Conservation (phyloP, 257 asterid genomes). For the Solanum clarkiae region DNA sequence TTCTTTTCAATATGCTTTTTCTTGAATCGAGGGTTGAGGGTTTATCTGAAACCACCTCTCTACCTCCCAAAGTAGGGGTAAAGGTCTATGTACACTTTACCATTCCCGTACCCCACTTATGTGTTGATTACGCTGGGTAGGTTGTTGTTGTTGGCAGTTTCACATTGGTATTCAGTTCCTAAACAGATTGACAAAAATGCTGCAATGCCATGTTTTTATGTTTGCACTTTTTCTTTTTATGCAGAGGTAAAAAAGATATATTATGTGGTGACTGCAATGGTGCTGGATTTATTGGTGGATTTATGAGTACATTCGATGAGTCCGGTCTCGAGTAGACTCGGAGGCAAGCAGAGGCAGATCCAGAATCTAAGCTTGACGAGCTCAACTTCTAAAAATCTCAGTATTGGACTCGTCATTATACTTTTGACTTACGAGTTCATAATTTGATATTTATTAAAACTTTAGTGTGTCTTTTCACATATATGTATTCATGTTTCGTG, state of each 20-base stretch:
- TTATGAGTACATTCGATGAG: constrained; percentile 58
- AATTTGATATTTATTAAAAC: background rate
- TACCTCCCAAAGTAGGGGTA: no score
- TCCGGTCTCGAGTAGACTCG: background rate
- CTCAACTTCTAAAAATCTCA: background rate
- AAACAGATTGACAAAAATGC: background rate
- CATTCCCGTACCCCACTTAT: no score
- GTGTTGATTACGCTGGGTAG: no score
- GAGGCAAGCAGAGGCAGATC: background rate
- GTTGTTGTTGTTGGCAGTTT: no score
- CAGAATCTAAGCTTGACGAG: background rate
- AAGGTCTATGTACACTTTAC: no score
- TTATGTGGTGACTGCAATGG: constrained; percentile 90
- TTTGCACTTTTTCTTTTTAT: background rate
- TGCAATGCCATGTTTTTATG: background rate
- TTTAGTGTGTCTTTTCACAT: background rate
- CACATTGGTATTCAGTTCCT: background rate
- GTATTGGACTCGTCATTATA: background rate
- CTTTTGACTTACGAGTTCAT: background rate
- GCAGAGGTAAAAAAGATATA: constrained; percentile 69
- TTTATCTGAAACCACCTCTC: no score
- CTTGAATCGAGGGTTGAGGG: no score
- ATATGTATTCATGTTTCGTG: background rate
- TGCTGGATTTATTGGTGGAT: constrained; percentile 91
- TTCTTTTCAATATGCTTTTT: no score